Base-by-base conservation (phyloP, 495 filamentous ascomycete genomes). In the Trichodelitschia bisporula region DNA sequence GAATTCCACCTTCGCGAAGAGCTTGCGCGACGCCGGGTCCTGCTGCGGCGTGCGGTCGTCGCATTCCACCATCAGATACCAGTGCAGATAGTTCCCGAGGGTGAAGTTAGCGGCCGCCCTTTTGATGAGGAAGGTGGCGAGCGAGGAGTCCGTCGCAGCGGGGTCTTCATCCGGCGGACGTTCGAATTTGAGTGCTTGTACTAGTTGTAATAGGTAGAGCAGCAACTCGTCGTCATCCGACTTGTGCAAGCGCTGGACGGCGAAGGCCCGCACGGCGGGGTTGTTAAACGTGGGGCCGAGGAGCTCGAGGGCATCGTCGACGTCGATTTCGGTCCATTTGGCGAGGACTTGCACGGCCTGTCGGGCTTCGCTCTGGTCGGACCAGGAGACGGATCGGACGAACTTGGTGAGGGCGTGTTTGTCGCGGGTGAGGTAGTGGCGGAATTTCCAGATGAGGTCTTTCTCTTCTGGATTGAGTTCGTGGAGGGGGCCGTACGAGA, bases 41-140 rank as follows among this genome's bases (percentile, higher is more conserved):
- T 79, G 77, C 8, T 72, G 67, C 4, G 65, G 63, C 31, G 66
- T 73, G 31, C 69, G 62, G 41, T 93, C 82, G 43, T 92, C 84
- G 21, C 71, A 78, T 48, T 99, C 89, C 2, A 95, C 89, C 68
- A 92, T 92, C 1, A 99, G 58, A 47, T 95, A 99, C 86, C 86
- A 99, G 49, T 89, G 79, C 28, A 99, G 64, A 46, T 79, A 92
- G 45, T 86, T 99, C 3, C 83, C 86, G 1, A 99, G 64, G 32
- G 75, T 74, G 40, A 89, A 70, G 40, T 84, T 92, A 31, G 72
- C 64, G 10, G 72, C 69, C 5, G 89, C 84, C 19, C 89, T 62
- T 0, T 66, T 63, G 30, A 99, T 83, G 8, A 99, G 61, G 47
- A 99, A 95, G 24, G 66, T 64, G 12, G 80, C 89, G 4, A 99